These are phyloP conservation scores for Senna tora DNA, from an alignment of 306 rosid genomes.

Conservation along the genomic window DNA sequence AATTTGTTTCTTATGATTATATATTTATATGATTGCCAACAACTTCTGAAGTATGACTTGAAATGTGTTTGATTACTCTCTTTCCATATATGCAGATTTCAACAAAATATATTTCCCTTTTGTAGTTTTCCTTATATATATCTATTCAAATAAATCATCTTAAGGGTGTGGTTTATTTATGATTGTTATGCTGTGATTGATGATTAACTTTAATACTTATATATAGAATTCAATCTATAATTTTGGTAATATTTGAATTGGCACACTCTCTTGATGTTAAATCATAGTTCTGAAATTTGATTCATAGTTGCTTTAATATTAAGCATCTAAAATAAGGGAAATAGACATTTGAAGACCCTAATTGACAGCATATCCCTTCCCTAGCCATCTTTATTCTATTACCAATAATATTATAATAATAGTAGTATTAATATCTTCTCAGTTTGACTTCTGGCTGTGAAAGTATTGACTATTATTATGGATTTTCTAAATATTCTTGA, in stretches of 20 bases:
- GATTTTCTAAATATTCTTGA: too few species aligned
- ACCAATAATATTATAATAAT: neutral
- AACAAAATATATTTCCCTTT: neutral
- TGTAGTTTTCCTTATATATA: conserved; percentile 14
- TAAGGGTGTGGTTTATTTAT: neutral
- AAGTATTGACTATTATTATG: too few species aligned
- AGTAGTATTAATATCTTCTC: too few species aligned
- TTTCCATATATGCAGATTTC: conserved; percentile 24
- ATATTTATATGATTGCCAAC: too few species aligned
- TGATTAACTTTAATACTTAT: neutral
- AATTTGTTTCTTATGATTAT: too few species aligned
- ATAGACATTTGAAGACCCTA: conserved; percentile 23
- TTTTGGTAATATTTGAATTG: conserved; percentile 22
- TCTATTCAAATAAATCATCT: conserved; percentile 15
- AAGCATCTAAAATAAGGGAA: neutral
- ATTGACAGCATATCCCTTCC: conserved; percentile 29
- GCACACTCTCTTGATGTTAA: neutral
- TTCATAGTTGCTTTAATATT: conserved; percentile 17
- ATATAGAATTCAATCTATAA: neutral
- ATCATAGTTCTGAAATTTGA: neutral
- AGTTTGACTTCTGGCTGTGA: too few species aligned
- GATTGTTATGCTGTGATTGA: neutral
- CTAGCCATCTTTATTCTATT: neutral
- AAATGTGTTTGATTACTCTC: neutral
- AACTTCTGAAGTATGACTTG: too few species aligned